These are phyloP conservation scores for Termitomyces sp. DNA, from an alignment of 768 basidiomycete species.

Conservation along the genomic window DNA sequence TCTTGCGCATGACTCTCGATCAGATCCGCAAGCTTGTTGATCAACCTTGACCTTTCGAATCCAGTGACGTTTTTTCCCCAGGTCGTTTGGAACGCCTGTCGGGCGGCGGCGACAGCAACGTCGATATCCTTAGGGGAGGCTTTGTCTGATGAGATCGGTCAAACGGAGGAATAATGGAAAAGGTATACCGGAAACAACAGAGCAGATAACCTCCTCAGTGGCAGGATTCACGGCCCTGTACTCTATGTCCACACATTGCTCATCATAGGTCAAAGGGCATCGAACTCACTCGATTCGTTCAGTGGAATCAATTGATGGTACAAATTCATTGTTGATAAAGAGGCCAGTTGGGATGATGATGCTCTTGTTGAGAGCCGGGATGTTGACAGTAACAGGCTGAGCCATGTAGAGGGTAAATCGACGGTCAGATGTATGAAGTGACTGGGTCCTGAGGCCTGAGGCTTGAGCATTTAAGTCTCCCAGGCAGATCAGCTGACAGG, in stretches of 20 bases:
- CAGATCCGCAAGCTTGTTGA: constrained; percentile 86
- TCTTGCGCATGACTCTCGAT: constrained; percentile 82
- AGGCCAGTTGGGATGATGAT: constrained; percentile 75
- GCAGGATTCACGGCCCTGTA: constrained; percentile 74
- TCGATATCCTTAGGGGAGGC: constrained; percentile 78
- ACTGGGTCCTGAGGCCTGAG: background rate
- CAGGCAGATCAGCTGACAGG: background rate
- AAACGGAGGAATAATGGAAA: background rate
- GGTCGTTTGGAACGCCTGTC: constrained; percentile 75
- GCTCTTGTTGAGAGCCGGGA: constrained; percentile 41
- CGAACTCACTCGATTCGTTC: constrained; percentile 60
- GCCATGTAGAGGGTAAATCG: constrained; percentile 34
- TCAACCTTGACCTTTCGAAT: constrained; percentile 71
- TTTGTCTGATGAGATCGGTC: constrained; percentile 20
- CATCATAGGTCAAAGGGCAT: constrained; percentile 12
- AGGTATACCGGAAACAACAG: constrained; percentile 56
- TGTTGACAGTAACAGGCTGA: constrained; percentile 32
- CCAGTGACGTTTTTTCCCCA: constrained; percentile 92
- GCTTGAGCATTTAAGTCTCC: no score
- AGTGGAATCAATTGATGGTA: constrained; percentile 64
- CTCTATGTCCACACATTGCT: constrained; percentile 18
- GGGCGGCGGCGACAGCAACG: constrained; percentile 77
- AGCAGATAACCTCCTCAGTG: constrained; percentile 70
- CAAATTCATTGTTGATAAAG: constrained; percentile 91
- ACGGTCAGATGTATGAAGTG: background rate